Conservation (phyloP, 225 moss, liverwort and hornwort genomes). For the Asterella californica region DNA sequence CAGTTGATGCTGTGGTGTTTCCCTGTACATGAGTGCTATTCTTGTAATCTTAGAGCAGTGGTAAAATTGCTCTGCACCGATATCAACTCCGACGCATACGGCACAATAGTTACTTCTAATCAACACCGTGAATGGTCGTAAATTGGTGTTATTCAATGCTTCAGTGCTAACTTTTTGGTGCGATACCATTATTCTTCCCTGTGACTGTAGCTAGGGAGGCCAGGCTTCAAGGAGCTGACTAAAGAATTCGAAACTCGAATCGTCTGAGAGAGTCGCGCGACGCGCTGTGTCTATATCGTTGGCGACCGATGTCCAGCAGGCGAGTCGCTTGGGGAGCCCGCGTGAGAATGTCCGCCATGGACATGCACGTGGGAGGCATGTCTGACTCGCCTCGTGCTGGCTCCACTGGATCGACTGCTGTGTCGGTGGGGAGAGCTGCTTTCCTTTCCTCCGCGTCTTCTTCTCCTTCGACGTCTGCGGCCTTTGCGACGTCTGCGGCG, state of each 20-base stretch:
- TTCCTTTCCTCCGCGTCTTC: constrained; percentile 10
- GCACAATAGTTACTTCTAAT: too few species aligned
- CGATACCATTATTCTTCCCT: too few species aligned
- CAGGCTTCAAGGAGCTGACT: background rate
- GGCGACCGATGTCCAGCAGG: constrained; percentile 10
- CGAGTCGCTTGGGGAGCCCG: background rate
- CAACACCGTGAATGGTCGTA: too few species aligned
- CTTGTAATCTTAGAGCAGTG: too few species aligned
- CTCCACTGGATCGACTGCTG: background rate
- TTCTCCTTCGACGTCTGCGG: background rate
- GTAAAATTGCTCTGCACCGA: too few species aligned
- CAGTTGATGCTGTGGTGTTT: too few species aligned
- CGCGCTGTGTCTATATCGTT: background rate
- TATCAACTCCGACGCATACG: too few species aligned
- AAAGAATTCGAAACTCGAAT: background rate
- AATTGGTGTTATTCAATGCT: too few species aligned
- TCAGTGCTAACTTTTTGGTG: too few species aligned
- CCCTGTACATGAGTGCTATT: too few species aligned
- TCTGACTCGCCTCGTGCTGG: background rate
- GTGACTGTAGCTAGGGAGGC: too few species aligned
- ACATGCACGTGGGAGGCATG: constrained; percentile 4
- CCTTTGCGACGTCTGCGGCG: background rate
- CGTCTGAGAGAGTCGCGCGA: background rate
- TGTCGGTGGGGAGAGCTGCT: constrained; percentile 11
- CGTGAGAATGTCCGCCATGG: constrained; percentile 10